Percentiles rank a stretch among this genome's conserved stretches.
Evolutionary conservation across 768 basidiomycete species (phyloP).

Genomic region (Lentinula lateritia): DNA sequence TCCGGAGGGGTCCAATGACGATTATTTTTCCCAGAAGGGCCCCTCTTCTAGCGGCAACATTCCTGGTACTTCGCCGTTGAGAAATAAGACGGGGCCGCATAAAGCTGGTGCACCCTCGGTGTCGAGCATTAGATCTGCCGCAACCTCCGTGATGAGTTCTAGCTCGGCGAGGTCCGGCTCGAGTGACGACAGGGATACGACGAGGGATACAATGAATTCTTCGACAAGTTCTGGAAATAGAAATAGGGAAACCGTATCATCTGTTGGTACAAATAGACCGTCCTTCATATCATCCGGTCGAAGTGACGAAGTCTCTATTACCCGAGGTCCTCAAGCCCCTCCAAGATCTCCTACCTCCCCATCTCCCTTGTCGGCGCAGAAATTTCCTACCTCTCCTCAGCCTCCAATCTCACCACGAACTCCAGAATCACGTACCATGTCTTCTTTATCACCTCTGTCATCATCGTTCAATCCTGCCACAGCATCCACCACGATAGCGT

Average conservation of each 20-base stretch:
- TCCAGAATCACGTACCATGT: neutral
- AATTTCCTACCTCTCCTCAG: neutral
- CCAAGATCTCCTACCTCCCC: neutral
- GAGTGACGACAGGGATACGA: neutral
- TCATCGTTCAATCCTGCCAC: neutral
- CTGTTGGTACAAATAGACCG: neutral
- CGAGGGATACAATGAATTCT: neutral
- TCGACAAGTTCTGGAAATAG: neutral
- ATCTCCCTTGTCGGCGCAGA: neutral
- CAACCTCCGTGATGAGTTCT: neutral
- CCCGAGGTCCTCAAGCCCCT: neutral
- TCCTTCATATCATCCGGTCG: neutral
- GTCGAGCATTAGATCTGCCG: neutral
- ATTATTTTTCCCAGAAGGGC: conserved; percentile 2
- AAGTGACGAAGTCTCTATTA: neutral
- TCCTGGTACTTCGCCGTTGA: conserved; percentile 9
- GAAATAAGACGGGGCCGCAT: neutral
- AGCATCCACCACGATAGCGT: neutral
- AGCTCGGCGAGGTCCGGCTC: neutral
- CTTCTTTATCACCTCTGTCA: neutral
- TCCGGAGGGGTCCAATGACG: conserved; percentile 9
- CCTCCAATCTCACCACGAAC: neutral
- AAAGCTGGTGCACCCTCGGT: neutral
- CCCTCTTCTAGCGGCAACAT: conserved; percentile 11
- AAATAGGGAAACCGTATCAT: neutral